These are phyloP conservation scores for Rhodotorula taiwanensis DNA, from an alignment of 768 basidiomycete genomes.

Conservation along the genomic window DNA sequence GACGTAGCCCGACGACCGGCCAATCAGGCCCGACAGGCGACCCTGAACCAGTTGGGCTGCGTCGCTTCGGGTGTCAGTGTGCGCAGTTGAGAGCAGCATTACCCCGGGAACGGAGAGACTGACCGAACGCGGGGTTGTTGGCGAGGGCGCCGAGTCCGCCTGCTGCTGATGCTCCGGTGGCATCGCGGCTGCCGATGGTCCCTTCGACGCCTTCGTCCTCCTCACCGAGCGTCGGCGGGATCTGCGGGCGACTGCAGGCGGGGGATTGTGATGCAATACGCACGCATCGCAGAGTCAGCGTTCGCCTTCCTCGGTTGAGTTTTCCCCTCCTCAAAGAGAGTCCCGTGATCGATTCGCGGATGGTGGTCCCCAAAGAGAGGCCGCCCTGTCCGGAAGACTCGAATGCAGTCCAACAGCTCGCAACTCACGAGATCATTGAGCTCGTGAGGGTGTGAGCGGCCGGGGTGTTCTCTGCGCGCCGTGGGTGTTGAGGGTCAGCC, in stretches of 20 bases:
- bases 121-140: constrained; percentile 38
- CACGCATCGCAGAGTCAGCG: background rate
- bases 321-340: too few species aligned
- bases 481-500: too few species aligned
- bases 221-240: constrained; percentile 39
- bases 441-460: constrained; percentile 35
- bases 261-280: background rate
- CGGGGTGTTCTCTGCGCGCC: constrained; percentile 29
- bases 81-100: background rate
- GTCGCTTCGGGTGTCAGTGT: constrained; percentile 44
- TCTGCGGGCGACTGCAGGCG: constrained; percentile 33
- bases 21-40: constrained; percentile 74
- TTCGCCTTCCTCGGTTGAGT: too few species aligned
- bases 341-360: background rate
- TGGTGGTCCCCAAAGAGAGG: too few species aligned
- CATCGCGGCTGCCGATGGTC: constrained; percentile 35
- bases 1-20: constrained; percentile 90
- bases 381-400: background rate
- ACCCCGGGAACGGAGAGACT: background rate
- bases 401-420: background rate
- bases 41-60: constrained; percentile 69
- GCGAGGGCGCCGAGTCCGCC: constrained; percentile 37
- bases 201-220: constrained; percentile 39
- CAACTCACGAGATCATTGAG: constrained; percentile 28
- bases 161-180: too few species aligned